Evolutionary conservation across 2,329 filamentous ascomycete species (phyloP).

Genomic region (Tolypocladium guangdongense): DNA sequence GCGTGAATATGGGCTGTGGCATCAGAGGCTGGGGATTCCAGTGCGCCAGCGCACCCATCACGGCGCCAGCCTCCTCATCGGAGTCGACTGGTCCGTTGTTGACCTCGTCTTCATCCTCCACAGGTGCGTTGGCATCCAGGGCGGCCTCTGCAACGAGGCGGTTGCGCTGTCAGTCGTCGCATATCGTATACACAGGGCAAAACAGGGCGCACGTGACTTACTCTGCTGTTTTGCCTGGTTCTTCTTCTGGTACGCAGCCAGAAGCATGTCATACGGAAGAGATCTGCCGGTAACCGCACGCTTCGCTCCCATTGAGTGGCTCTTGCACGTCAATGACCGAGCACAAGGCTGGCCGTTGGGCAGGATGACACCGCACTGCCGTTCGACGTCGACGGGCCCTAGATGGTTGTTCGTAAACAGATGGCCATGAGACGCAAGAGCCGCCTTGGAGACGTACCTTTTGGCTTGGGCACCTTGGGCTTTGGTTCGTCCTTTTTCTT

Average conservation of each 20-base stretch:
- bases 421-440: not conserved
- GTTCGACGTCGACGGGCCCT: slow-evolving; percentile 86
- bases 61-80: slow-evolving; percentile 83
- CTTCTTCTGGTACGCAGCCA: slow-evolving; percentile 88
- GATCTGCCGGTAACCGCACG: slow-evolving; percentile 77
- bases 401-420: not conserved
- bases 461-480: slow-evolving; percentile 71
- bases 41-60: slow-evolving; percentile 70
- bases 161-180: not conserved
- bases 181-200: not conserved
- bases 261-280: slow-evolving; percentile 83
- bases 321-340: slow-evolving; percentile 84
- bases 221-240: slow-evolving; percentile 97
- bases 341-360: slow-evolving; percentile 82
- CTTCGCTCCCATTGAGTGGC: slow-evolving; percentile 90
- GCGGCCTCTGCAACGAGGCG: slow-evolving; percentile 58
- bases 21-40: slow-evolving; percentile 72
- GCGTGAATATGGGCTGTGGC: slow-evolving; percentile 49
- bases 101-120: slow-evolving; percentile 75
- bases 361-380: slow-evolving; percentile 81
- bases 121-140: slow-evolving; percentile 83
- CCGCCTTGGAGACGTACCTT: slow-evolving; percentile 38
- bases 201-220: slow-evolving; percentile 32
- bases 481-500: slow-evolving; percentile 94
- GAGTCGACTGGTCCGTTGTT: slow-evolving; percentile 78